Conservation (phyloP, 2,329 filamentous ascomycete species). For the Cladosporium sp. region DNA sequence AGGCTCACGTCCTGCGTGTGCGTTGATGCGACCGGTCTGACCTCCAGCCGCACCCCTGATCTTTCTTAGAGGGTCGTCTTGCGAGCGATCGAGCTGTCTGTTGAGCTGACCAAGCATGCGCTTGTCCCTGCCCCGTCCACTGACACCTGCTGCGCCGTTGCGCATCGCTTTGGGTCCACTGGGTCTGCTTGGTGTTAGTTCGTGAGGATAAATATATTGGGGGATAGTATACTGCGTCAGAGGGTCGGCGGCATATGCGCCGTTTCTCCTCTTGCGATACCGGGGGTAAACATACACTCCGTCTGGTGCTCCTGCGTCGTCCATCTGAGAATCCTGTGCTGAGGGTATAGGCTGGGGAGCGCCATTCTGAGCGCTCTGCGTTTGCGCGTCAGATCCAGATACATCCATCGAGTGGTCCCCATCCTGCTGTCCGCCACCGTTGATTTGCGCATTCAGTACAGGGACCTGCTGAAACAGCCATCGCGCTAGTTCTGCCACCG, state of each 20-base stretch:
- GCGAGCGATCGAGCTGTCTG: constrained; percentile 75
- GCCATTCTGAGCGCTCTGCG: constrained; percentile 17
- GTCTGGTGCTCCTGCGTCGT: constrained; percentile 47
- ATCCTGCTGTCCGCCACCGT: constrained; percentile 43
- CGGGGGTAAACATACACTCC: constrained; percentile 42
- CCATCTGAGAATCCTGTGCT: constrained; percentile 71
- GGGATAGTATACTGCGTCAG: constrained; percentile 5
- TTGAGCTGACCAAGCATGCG: constrained; percentile 73
- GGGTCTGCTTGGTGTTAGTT: constrained; percentile 59
- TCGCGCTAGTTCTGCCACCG: constrained; percentile 77
- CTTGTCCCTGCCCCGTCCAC: constrained; percentile 64
- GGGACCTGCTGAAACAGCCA: constrained; percentile 94
- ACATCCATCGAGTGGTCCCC: constrained; percentile 14
- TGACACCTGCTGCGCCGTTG: constrained; percentile 56
- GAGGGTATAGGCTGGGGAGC: constrained; percentile 17
- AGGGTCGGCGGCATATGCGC: constrained; percentile 8
- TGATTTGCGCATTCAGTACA: constrained; percentile 62
- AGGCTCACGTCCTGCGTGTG: constrained; percentile 66
- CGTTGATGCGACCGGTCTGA: constrained; percentile 72
- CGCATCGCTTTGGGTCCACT: constrained; percentile 96
- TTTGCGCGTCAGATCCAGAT: not conserved
- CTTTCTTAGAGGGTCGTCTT: constrained; percentile 76
- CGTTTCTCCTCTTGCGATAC: not conserved
- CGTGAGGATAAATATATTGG: constrained; percentile 1
- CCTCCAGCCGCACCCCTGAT: constrained; percentile 67